Base-by-base conservation (phyloP, 495 filamentous ascomycete genomes). In the Talaromyces ruber region DNA sequence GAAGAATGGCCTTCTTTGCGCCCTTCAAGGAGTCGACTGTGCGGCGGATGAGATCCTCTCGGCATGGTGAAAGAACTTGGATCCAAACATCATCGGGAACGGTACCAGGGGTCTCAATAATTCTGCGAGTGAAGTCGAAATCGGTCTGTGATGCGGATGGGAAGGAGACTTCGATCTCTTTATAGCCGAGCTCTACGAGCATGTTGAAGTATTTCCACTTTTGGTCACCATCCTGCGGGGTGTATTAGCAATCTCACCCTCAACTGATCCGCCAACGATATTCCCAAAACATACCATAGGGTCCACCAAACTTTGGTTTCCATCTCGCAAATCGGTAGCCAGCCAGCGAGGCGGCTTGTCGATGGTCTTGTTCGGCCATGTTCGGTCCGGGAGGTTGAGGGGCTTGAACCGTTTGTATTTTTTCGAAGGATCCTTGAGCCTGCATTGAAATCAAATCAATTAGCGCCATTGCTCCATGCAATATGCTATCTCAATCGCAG, bases 111-210 rank as follows among this genome's bases (percentile, higher is more conserved):
- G 92, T 95, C 67, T 94, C 87, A 59, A 98, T 85, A 45, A 98
- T 78, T 63, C 88, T 85, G 57, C 90, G 85, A 29, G 93, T 97
- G 73, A 97, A 98, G 74, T 96, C 92, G 79, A 92, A 97, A 71
- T 98, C 94, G 67, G 87, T 95, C 74, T 96, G 87, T 28, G 91
- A 95, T 21, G 93, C 90, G 5, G 93, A 95, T 34, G 94, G 94
- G 76, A 96, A 98, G 1, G 92, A 96, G 11, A 97, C 88, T 73
- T 98, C 94, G 66, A 98, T 96, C 75, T 98, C 94, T 74, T 97
- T 98, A 81, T 97, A 98, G 64, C 94, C 94, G 55, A 97, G 86
- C 64, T 90, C 86, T 64, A 89, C 85, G 32, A 98, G 84, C 92
- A 96, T 96, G 74, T 89, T 84, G 80, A 98, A 98, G 79, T 94